phyloP scores from a whole-genome alignment of 1,284 basidiomycete genomes.

The Phellopilus nigrolimitatus region DNA sequence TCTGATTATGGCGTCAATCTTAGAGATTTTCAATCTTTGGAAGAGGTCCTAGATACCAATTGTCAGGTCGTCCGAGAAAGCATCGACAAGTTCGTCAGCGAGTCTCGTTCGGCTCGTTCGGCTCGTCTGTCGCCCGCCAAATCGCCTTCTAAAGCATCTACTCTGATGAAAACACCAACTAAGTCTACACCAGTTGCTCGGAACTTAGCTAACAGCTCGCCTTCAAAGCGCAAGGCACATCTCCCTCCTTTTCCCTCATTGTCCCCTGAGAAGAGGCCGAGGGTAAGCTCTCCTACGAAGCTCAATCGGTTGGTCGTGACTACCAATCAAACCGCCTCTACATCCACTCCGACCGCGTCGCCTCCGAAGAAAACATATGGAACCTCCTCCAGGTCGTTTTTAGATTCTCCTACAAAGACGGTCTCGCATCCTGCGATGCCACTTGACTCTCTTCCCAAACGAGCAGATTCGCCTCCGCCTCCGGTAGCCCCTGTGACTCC shows the following conservation, averaged over 20 bases:
- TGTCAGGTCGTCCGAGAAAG: slow-evolving; percentile 11
- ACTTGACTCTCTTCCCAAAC: not conserved
- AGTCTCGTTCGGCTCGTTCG: slow-evolving; percentile 5
- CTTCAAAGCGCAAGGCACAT: slow-evolving; percentile 13
- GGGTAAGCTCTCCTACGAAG: slow-evolving; percentile 9
- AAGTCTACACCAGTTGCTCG: not conserved
- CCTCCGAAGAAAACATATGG: slow-evolving; percentile 6
- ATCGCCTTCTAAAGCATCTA: not conserved
- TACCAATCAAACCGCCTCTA: not conserved
- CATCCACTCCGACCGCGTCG: not conserved
- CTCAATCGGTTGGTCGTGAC: slow-evolving; percentile 16
- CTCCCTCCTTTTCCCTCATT: slow-evolving; percentile 10
- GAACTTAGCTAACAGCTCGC: not conserved
- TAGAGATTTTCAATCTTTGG: slow-evolving; percentile 11
- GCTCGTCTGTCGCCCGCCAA: not conserved
- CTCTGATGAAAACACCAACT: slow-evolving; percentile 9
- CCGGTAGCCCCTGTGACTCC: slow-evolving; percentile 2
- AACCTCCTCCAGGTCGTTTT: not conserved
- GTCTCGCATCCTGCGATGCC: not conserved
- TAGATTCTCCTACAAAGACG: slow-evolving; percentile 2
- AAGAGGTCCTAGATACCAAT: slow-evolving; percentile 3
- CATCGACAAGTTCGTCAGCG: slow-evolving; percentile 15
- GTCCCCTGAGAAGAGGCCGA: slow-evolving; percentile 13
- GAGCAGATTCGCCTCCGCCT: not conserved
- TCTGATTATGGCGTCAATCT: slow-evolving; percentile 8